Conservation (phyloP, 352 stramenopile genomes). For the Phytophthora macrochlamydospora region DNA sequence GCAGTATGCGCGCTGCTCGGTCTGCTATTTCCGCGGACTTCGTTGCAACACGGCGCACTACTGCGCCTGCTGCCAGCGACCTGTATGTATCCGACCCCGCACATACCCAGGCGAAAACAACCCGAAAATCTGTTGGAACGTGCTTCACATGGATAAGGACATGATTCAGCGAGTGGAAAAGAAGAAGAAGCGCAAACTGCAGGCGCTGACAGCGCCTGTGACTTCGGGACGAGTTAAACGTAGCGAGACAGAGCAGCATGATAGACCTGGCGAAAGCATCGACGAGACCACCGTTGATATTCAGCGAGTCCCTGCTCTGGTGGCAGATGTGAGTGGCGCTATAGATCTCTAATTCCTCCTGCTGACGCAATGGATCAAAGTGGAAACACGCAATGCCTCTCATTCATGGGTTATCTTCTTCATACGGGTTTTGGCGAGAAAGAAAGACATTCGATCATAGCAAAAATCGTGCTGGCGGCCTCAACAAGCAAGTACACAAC, state of each 20-base stretch:
- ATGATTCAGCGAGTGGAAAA: conserved; percentile 79
- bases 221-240: conserved; percentile 7
- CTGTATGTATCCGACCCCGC: conserved; percentile 73
- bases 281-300: conserved; percentile 16
- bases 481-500: conserved; percentile 13
- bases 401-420: neutral
- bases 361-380: neutral
- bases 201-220: conserved; percentile 17
- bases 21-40: conserved; percentile 76
- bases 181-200: conserved; percentile 63
- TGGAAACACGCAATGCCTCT: neutral
- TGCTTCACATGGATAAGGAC: conserved; percentile 78
- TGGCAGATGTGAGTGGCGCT: conserved; percentile 35
- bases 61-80: conserved; percentile 68
- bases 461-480: conserved; percentile 23
- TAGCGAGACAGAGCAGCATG: conserved; percentile 2
- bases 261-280: conserved; percentile 18
- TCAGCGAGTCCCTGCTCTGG: conserved; percentile 29
- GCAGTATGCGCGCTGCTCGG: conserved; percentile 69
- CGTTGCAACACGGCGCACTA: conserved; percentile 75
- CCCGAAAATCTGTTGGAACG: conserved; percentile 83
- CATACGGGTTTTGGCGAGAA: neutral
- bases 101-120: conserved; percentile 71
- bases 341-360: conserved; percentile 25
- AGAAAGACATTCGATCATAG: conserved; percentile 3